Evolutionary conservation across 1,139 yeast species (phyloP).

Genomic region (Hyphopichia fennica): DNA sequence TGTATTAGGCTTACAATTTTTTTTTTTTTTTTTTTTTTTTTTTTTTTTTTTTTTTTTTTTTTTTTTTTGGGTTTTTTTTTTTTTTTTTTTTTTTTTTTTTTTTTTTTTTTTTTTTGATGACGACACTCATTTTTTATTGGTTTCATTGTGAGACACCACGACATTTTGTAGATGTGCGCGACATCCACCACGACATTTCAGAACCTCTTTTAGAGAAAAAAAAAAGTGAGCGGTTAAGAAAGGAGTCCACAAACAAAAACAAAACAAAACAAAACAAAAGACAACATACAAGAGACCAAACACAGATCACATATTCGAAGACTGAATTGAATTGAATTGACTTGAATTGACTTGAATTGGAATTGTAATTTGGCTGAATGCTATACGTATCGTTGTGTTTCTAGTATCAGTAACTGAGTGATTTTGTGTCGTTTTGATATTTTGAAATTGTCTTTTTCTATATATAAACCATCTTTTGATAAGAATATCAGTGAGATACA

Average conservation of each 20-base stretch:
- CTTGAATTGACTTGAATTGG: too few species aligned
- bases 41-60: not conserved
- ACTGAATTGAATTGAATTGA: too few species aligned
- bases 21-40: not conserved
- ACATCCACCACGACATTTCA: not conserved
- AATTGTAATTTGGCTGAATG: too few species aligned
- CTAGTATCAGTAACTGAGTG: too few species aligned
- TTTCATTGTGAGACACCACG: not conserved
- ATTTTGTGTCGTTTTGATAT: too few species aligned
- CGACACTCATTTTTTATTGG: not conserved
- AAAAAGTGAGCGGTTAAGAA: not conserved
- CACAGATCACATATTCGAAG: too few species aligned
- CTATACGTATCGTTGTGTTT: too few species aligned
- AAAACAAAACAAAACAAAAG: too few species aligned
- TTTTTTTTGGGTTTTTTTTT: not conserved
- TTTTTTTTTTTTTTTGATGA: not conserved
- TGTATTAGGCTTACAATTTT: not conserved
- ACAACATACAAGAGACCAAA: too few species aligned
- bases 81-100: not conserved
- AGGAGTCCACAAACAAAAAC: not conserved
- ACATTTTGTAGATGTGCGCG: not conserved
- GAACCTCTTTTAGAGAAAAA: conserved; percentile 2
- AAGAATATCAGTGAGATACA: too few species aligned
- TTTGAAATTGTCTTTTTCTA: too few species aligned
- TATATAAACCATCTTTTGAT: too few species aligned